A percentile compares a stretch with the other conserved stretches of the same genome.
These are phyloP conservation scores for Ammopiptanthus mongolicus DNA, from an alignment of 306 rosid genomes.

Conservation along the genomic window DNA sequence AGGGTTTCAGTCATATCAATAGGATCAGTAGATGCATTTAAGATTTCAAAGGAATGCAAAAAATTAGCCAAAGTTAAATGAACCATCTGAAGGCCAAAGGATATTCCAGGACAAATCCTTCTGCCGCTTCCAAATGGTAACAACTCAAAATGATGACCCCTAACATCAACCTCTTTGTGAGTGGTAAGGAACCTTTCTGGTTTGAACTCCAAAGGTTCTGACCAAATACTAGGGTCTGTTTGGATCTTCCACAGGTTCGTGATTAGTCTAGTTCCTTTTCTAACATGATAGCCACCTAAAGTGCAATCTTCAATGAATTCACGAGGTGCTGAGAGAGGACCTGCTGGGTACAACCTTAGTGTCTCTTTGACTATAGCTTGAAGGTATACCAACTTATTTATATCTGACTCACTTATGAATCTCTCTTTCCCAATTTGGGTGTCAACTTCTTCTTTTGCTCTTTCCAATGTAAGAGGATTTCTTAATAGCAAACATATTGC, in stretches of 20 bases:
- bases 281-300: not conserved
- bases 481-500: not conserved
- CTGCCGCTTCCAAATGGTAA: conserved; percentile 32
- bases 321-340: not conserved
- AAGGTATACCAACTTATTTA: not conserved
- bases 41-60: conserved; percentile 16
- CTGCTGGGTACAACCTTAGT: not conserved
- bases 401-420: not conserved
- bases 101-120: conserved; percentile 17
- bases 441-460: conserved; percentile 6
- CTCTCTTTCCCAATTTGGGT: conserved; percentile 7
- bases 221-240: not conserved
- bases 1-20: conserved; percentile 7
- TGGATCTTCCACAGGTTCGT: conserved; percentile 17
- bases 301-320: conserved; percentile 1
- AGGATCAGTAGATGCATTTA: not conserved
- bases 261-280: conserved; percentile 18
- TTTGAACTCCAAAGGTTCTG: conserved; percentile 10
- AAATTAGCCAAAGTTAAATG: conserved; percentile 5
- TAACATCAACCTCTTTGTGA: conserved; percentile 19
- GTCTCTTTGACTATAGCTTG: conserved; percentile 24
- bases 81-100: not conserved
- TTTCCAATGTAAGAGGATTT: not conserved
- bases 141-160: conserved; percentile 19
- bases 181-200: conserved; percentile 29